Percentiles rank a stretch among this genome's conserved stretches.
Evolutionary conservation across 1,284 basidiomycete genomes (phyloP).

Genomic region (Cryptococcus sp.): DNA sequence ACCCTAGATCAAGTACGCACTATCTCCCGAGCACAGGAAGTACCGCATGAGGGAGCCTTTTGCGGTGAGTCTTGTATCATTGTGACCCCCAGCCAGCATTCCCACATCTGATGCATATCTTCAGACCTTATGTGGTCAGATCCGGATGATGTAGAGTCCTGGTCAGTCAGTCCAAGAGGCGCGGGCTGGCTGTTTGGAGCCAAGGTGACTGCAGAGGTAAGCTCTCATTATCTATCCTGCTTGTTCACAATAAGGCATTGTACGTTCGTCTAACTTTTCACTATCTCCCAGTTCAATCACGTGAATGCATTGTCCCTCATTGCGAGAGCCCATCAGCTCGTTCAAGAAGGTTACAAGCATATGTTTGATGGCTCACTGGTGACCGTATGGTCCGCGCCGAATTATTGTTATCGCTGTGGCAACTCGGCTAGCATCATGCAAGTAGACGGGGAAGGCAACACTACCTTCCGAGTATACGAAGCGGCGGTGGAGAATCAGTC

Average conservation of each 20-base stretch:
- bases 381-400: slow-evolving; percentile 97
- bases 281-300: slow-evolving; percentile 72
- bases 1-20: slow-evolving; percentile 90
- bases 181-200: slow-evolving; percentile 95
- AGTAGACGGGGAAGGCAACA: slow-evolving; percentile 57
- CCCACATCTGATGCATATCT: not conserved
- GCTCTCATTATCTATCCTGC: slow-evolving; percentile 16
- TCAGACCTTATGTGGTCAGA: slow-evolving; percentile 96
- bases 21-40: slow-evolving; percentile 86
- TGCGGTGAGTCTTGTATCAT: slow-evolving; percentile 61
- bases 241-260: not conserved
- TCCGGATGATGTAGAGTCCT: slow-evolving; percentile 91
- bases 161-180: slow-evolving; percentile 91
- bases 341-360: slow-evolving; percentile 96
- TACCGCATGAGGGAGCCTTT: slow-evolving; percentile 96
- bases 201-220: slow-evolving; percentile 76
- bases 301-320: slow-evolving; percentile 79
- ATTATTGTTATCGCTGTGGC: slow-evolving; percentile 86
- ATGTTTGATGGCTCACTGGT: slow-evolving; percentile 95
- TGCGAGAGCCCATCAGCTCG: slow-evolving; percentile 89
- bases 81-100: not conserved
- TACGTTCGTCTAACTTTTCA: not conserved
- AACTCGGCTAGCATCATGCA: slow-evolving; percentile 74
- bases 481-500: slow-evolving; percentile 81
- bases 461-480: slow-evolving; percentile 72